Conservation (phyloP, 2,329 filamentous ascomycete genomes). For the Harringtonia aguacate region DNA sequence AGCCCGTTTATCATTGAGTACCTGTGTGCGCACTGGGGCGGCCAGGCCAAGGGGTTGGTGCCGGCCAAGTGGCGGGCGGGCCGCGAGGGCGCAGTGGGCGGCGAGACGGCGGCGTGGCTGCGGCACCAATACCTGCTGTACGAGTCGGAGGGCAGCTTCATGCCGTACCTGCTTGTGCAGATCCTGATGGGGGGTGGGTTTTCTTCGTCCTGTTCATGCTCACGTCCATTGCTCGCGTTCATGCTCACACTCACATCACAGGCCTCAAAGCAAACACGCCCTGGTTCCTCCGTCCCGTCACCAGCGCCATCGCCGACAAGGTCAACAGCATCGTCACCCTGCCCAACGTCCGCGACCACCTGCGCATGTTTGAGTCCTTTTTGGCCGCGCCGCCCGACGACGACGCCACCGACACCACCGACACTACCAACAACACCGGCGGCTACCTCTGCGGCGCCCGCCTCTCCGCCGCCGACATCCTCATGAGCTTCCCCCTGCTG, state of each 20-base stretch:
- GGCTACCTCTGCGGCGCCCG: conserved; percentile 38
- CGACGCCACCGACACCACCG: conserved; percentile 19
- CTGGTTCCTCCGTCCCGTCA: conserved; percentile 43
- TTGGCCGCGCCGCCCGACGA: conserved; percentile 29
- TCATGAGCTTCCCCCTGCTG: conserved; percentile 42
- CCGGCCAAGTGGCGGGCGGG: conserved; percentile 46
- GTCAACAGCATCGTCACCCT: conserved; percentile 29
- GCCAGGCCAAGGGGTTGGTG: conserved; percentile 32
- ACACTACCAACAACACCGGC: no score
- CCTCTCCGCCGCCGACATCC: conserved; percentile 36
- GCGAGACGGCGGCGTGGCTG: conserved; percentile 50
- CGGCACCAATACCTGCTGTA: conserved; percentile 63
- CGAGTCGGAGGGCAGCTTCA: conserved; percentile 76
- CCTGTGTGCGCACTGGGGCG: conserved; percentile 56
- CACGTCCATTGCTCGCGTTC: no score
- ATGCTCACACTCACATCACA: conserved; percentile 10
- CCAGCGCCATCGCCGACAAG: conserved; percentile 31
- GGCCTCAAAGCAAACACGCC: conserved; percentile 36
- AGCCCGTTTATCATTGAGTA: conserved; percentile 76
- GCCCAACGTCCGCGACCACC: conserved; percentile 36
- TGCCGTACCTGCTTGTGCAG: conserved; percentile 56
- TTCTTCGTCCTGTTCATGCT: background rate
- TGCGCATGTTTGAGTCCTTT: conserved; percentile 38
- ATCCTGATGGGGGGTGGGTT: conserved; percentile 44
- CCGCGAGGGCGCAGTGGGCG: conserved; percentile 44